Evolutionary conservation across 495 filamentous ascomycete species (phyloP).

Genomic region (Aspergillus olivimuriae): DNA sequence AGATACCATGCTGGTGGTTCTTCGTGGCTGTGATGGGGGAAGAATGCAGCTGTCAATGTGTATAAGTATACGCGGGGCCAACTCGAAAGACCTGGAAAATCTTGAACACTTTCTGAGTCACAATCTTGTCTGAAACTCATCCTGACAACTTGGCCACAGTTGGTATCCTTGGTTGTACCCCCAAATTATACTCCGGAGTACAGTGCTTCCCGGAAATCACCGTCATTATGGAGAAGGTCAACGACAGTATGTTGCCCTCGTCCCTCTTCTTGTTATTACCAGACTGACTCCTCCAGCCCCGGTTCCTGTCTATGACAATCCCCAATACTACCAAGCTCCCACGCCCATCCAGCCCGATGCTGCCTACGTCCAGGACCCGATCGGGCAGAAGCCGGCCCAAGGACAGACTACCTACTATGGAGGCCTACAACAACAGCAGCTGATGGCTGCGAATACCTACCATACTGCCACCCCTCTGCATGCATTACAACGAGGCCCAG

Average conservation of each 20-base stretch:
- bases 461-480: constrained; percentile 23
- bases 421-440: neutral
- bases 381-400: neutral
- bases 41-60: no score
- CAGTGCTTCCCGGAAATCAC: neutral
- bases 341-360: neutral
- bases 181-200: neutral
- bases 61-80: no score
- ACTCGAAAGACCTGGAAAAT: no score
- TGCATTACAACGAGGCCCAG: constrained; percentile 26
- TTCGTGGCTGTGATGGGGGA: no score
- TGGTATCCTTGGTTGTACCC: neutral
- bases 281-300: constrained; percentile 1
- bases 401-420: neutral
- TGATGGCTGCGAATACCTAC: constrained; percentile 16
- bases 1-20: no score
- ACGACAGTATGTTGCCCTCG: neutral
- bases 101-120: no score
- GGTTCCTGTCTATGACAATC: constrained; percentile 8
- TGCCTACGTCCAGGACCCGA: constrained; percentile 1
- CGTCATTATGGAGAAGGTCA: constrained; percentile 1
- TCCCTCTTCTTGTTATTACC: no score
- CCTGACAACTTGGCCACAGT: no score
- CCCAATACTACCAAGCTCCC: neutral
- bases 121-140: no score